These are phyloP conservation scores for Nissolia schottii DNA, from an alignment of 306 rosid species.

Conservation along the genomic window DNA sequence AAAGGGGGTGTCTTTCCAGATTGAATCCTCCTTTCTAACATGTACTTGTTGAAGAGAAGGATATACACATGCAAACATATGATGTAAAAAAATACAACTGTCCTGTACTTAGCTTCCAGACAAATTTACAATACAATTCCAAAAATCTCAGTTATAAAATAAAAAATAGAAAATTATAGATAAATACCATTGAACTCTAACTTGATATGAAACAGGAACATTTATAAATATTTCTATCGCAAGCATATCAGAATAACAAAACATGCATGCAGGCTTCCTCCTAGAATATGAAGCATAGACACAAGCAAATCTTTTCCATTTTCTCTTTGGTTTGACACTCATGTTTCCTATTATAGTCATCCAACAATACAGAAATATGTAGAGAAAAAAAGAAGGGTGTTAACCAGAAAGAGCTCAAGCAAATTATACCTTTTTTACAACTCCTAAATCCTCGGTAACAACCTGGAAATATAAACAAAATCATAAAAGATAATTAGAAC, in stretches of 20 bases:
- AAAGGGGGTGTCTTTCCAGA: background rate
- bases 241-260: background rate
- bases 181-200: background rate
- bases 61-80: background rate
- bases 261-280: constrained; percentile 6
- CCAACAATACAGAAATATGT: constrained; percentile 8
- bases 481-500: constrained; percentile 14
- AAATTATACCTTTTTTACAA: constrained; percentile 72
- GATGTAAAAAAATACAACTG: background rate
- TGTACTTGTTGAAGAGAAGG: background rate
- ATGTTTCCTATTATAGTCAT: background rate
- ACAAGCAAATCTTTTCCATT: background rate
- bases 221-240: background rate
- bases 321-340: background rate
- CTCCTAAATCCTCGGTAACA: constrained; percentile 80
- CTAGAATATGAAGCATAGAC: background rate
- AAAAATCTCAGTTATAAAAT: background rate
- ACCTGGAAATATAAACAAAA: constrained; percentile 55
- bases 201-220: background rate
- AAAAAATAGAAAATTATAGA: too few relatives aligned
- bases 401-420: background rate
- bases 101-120: background rate
- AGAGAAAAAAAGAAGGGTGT: background rate
- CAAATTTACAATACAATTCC: background rate
- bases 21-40: background rate